These are phyloP conservation scores for Peronospora destructor DNA, from an alignment of 352 stramenopile species.

Conservation along the genomic window DNA sequence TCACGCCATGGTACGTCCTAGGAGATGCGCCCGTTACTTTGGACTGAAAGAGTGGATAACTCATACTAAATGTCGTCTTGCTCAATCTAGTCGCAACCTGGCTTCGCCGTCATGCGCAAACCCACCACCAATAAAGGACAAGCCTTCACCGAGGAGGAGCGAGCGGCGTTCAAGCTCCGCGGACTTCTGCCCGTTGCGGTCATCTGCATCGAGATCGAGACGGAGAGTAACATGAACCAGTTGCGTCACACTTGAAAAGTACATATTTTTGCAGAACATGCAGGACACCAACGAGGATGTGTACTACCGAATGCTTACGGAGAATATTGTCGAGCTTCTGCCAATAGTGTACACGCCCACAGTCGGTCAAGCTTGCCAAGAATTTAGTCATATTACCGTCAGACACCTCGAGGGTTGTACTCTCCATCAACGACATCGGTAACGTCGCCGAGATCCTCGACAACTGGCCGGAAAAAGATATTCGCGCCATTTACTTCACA, in stretches of 20 bases:
- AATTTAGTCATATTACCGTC: constrained; percentile 90
- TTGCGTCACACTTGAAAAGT: constrained; percentile 88
- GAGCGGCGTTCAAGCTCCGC: too few species aligned
- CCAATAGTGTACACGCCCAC: constrained; percentile 97
- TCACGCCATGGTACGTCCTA: too few species aligned
- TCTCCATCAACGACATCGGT: constrained; percentile 89
- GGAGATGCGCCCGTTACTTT: too few species aligned
- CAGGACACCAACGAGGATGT: constrained; percentile 87
- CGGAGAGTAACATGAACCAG: constrained; percentile 83
- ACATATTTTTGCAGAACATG: constrained; percentile 89
- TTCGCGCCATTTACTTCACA: constrained; percentile 94
- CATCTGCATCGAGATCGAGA: constrained; percentile 43
- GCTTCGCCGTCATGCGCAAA: too few species aligned
- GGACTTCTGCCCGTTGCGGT: too few species aligned
- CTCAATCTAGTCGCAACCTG: too few species aligned
- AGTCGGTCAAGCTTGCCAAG: constrained; percentile 87
- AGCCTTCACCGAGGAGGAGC: too few species aligned
- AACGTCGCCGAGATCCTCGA: constrained; percentile 87
- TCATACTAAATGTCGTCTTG: too few species aligned
- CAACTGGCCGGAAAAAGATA: constrained; percentile 94
- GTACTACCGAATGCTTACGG: constrained; percentile 89
- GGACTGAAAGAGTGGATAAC: too few species aligned
- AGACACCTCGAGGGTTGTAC: constrained; percentile 37
- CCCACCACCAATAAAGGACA: too few species aligned
- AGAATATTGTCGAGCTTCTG: constrained; percentile 89